Evolutionary conservation across 331 rosid genomes (phyloP), one percentile per base, ranked within the genome.

Genomic region (Phaseolus coccineus): DNA sequence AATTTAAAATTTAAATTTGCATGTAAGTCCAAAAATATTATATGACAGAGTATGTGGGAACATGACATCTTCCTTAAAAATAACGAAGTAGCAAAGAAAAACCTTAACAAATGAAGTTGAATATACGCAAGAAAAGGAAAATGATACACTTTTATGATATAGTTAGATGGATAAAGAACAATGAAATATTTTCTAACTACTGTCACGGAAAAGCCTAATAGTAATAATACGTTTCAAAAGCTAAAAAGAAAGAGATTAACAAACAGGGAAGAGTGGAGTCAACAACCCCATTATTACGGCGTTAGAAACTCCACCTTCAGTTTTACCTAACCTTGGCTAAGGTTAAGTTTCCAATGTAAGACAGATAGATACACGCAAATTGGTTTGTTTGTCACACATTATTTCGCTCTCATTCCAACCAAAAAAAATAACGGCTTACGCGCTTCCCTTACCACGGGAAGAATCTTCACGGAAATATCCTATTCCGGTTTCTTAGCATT

Each of bases 251-350:
- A 12, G 19, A 37, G 3, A 58, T 27, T 37, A 37, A 63, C 0
- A 16, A 35, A 63, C 2, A 37, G 15, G 4, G 6, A 33, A 12
- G 24, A 13, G 42, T 25, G 25, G 48, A 44, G 74, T 69, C 74
- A 69, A 46, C 74, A 25, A 69, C 74, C 74, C 8, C 57, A 42
- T 69, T 46, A 68, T 68, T 68, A 69, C 74, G 58, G 58, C 25
- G 74, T 69, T 68, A 69, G 19, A 66, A 69, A 46, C 73, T 44
- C 39, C 46, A 69, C 57, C 73, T 27, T 12, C 25, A 69, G 40
- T 3, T 7, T 11, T 2, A 24, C 12, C 73, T 13, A 44, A 69
- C 56, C 73, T 3, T 11, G 4, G 6, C 39, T 24, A 30, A 5
- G 73, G 73, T 69, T 69, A 44, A 69, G 22, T 69, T 69, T 5